Evolutionary conservation across 345 rosid species (phyloP).

Genomic region (Eucalyptus erythrocorys): DNA sequence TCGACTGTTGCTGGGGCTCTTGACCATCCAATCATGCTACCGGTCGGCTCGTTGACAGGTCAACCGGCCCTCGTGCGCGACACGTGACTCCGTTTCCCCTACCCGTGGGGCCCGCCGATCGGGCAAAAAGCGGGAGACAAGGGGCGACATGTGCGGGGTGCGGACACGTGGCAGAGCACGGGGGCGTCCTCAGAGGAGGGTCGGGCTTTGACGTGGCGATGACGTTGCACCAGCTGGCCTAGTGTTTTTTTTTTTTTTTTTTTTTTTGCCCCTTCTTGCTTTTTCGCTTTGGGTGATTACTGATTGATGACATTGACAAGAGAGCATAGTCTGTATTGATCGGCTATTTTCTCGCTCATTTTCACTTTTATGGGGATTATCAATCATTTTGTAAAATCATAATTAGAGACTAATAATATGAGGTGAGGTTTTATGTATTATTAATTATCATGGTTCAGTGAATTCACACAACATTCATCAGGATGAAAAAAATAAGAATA

Average conservation of each 20-base stretch:
- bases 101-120: background rate
- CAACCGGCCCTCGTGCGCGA: background rate
- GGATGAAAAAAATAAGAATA: background rate
- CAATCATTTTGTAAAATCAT: background rate
- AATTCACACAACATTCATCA: background rate
- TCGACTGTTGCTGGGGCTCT: background rate
- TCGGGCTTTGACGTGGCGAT: slow-evolving; percentile 13
- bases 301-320: background rate
- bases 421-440: background rate
- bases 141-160: slow-evolving; percentile 10
- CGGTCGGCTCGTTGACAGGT: slow-evolving; percentile 4
- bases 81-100: slow-evolving; percentile 1
- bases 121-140: background rate
- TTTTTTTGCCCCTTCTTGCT: too few species aligned
- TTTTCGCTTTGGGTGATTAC: background rate
- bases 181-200: slow-evolving; percentile 12
- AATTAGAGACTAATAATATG: background rate
- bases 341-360: background rate
- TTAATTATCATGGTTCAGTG: background rate
- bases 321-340: background rate
- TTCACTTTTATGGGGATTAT: background rate
- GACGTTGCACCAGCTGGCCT: background rate
- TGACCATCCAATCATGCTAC: slow-evolving; percentile 6
- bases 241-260: background rate
- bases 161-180: slow-evolving; percentile 15